These are phyloP conservation scores for Candida manassasensis DNA, from an alignment of 805 yeast species.

Conservation along the genomic window DNA sequence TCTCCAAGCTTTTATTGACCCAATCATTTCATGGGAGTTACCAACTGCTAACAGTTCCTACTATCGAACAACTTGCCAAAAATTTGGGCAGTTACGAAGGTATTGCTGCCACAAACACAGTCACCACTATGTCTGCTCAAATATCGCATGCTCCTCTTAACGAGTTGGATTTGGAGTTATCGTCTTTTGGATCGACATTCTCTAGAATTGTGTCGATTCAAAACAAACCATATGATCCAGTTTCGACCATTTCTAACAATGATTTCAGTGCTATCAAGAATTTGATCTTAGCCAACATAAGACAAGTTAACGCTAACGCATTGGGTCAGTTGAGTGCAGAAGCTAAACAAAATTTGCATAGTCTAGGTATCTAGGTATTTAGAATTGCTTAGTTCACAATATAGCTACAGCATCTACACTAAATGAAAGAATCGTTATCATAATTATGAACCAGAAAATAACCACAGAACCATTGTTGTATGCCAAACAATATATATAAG, in stretches of 20 bases:
- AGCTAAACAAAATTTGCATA: slow-evolving; percentile 7
- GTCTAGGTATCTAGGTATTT: slow-evolving; percentile 8
- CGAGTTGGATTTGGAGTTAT: slow-evolving; percentile 57
- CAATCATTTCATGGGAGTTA: slow-evolving; percentile 13
- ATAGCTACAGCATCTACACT: too few relatives aligned
- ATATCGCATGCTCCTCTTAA: slow-evolving; percentile 25
- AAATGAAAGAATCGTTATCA: slow-evolving; percentile 1
- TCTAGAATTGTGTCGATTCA: slow-evolving; percentile 67
- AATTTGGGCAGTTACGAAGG: slow-evolving; percentile 27
- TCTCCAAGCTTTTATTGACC: slow-evolving; percentile 36
- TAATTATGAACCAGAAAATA: not conserved
- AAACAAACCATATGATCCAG: slow-evolving; percentile 65
- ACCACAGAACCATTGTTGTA: not conserved
- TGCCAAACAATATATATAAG: not conserved
- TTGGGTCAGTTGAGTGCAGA: slow-evolving; percentile 20
- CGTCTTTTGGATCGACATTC: slow-evolving; percentile 80
- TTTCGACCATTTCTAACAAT: slow-evolving; percentile 43
- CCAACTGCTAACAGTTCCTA: slow-evolving; percentile 19
- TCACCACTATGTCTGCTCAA: slow-evolving; percentile 10
- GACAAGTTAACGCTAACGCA: slow-evolving; percentile 21
- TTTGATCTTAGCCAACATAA: slow-evolving; percentile 23
- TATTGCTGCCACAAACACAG: slow-evolving; percentile 16
- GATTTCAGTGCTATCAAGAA: slow-evolving; percentile 26
- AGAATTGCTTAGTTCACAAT: too few relatives aligned
- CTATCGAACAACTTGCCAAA: slow-evolving; percentile 29